phyloP scores from a whole-genome alignment of 495 filamentous ascomycete genomes.

The Terfezia claveryi region DNA sequence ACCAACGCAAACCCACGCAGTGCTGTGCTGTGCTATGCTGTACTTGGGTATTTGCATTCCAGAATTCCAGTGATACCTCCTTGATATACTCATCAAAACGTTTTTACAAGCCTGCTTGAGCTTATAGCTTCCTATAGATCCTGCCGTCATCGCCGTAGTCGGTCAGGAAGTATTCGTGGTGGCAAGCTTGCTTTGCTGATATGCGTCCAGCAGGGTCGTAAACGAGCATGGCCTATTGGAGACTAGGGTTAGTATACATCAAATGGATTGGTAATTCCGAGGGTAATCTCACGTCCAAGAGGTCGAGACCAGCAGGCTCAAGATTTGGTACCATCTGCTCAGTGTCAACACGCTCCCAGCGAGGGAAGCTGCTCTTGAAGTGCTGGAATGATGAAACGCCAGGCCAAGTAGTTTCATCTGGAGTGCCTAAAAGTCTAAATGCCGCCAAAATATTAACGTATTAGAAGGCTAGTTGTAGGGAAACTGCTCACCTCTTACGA shows the following conservation, averaged over 20 bases:
- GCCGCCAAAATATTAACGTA: neutral
- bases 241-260: neutral
- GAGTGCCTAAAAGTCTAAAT: conserved; percentile 67
- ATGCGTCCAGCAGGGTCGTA: conserved; percentile 89
- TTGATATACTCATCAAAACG: too few species aligned
- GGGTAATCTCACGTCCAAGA: conserved; percentile 41
- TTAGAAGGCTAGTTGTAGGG: neutral
- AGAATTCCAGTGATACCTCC: too few species aligned
- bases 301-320: conserved; percentile 59
- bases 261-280: neutral
- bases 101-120: too few species aligned
- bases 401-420: conserved; percentile 72
- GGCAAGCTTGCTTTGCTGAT: conserved; percentile 83
- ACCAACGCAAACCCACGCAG: too few species aligned
- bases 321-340: conserved; percentile 36
- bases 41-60: too few species aligned
- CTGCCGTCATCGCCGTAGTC: neutral
- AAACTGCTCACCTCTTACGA: too few species aligned
- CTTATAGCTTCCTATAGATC: neutral
- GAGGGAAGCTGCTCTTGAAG: conserved; percentile 90
- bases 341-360: conserved; percentile 60
- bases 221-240: conserved; percentile 40
- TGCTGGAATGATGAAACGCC: conserved; percentile 95
- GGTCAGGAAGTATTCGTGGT: conserved; percentile 63
- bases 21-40: too few species aligned